Percentiles rank a stretch among this genome's conserved stretches.
These are phyloP conservation scores for Calocera cornea DNA, from an alignment of 768 basidiomycete genomes.

Conservation along the genomic window DNA sequence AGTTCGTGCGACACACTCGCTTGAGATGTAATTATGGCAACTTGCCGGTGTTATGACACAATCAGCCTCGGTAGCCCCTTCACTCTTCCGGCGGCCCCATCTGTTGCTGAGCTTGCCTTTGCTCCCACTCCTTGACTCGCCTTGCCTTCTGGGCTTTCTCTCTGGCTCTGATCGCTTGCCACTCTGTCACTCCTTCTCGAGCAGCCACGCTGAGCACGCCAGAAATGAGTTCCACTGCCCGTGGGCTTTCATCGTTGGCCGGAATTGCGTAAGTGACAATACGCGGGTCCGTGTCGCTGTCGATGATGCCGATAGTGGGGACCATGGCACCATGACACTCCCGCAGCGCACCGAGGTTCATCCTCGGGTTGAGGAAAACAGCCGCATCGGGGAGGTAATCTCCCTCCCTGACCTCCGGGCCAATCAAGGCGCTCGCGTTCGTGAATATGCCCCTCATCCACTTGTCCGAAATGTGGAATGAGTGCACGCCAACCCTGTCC, in stretches of 20 bases:
- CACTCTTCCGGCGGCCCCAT: too few relatives aligned
- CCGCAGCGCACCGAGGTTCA: constrained; percentile 71
- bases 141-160: too few relatives aligned
- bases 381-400: constrained; percentile 71
- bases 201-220: constrained; percentile 86
- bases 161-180: constrained; percentile 35
- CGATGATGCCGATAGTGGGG: constrained; percentile 87
- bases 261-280: constrained; percentile 97
- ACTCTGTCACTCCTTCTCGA: constrained; percentile 26
- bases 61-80: too few relatives aligned
- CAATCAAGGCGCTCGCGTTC: constrained; percentile 64
- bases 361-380: constrained; percentile 79
- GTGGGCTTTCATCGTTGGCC: constrained; percentile 88
- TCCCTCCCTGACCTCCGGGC: constrained; percentile 38
- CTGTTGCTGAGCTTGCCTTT: too few relatives aligned
- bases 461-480: constrained; percentile 69
- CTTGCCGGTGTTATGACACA: too few relatives aligned
- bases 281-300: constrained; percentile 91
- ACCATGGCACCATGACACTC: constrained; percentile 84
- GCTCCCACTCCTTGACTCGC: too few relatives aligned
- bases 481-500: constrained; percentile 62
- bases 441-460: constrained; percentile 96
- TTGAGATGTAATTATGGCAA: not conserved
- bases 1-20: not conserved
- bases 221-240: constrained; percentile 79